Base-by-base conservation (phyloP, 768 basidiomycete genomes). In the Leccinum rimulosum region DNA sequence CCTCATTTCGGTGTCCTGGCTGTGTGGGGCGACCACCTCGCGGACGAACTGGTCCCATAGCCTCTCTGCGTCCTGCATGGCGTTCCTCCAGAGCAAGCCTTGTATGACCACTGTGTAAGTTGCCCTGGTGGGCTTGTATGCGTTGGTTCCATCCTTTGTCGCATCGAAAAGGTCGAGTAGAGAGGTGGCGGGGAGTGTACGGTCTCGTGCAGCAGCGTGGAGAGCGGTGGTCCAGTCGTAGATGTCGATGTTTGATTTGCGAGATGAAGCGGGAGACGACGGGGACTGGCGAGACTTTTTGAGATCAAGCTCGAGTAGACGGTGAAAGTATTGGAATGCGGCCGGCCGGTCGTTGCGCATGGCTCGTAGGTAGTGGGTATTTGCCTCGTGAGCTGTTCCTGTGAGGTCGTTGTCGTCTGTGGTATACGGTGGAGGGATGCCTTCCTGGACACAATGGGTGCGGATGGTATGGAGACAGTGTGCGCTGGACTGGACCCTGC, bases 31-130 rank as follows among this genome's bases (percentile, higher is more conserved):
- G 28, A 58, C 64, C 3, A 66, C 66, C 17, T 64, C 58, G 1
- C 33, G 19, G 15, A 69, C 43, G 10, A 84, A 74, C 50, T 74
- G 70, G 28, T 74, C 66, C 82, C 82, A 85, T 27, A 77, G 70
- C 2, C 63, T 62, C 38, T 76, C 65, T 0, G 87, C 85, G 2
- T 73, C 67, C 7, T 66, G 52, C 55, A 69, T 71, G 14, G 77
- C 76, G 28, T 72, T 62, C 50, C 81, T 80, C 11, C 73, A 70
- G 12, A 86, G 62, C 8, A 88, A 71, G 1, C 81, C 85, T 31
- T 79, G 79, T 43, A 89, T 76, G 58, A 85, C 70, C 30, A 83
- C 71, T 19, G 83, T 85, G 64, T 85, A 81, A 0, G 84, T 79
- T 0, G 74, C 79, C 12, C 77, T 71, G 3, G 76, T 82, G 0